Evolutionary conservation across 495 filamentous ascomycete genomes (phyloP), one percentile per base, ranked within the genome.

Genomic region (Aspergillus olivimuriae): DNA sequence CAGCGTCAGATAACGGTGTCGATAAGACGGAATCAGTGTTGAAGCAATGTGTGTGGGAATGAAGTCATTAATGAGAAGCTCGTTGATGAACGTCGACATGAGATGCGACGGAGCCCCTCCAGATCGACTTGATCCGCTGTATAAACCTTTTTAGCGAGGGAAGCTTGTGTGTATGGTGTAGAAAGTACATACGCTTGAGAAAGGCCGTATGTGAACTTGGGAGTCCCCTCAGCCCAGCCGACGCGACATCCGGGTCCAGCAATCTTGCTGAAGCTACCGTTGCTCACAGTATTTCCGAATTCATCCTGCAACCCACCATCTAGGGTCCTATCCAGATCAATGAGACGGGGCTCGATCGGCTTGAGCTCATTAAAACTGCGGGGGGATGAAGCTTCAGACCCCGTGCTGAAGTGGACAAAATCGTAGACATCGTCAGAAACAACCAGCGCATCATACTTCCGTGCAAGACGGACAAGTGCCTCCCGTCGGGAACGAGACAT

Each of bases 351-450:
- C 6, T 28, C 5, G 5, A 6, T 5, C 6, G 6, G 5, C 24
- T 11, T 28, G n/a, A n/a, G n/a, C n/a, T n/a, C n/a, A n/a, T n/a
- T n/a, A n/a, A n/a, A n/a, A n/a, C n/a, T n/a, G n/a, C n/a, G n/a
- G n/a, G n/a, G n/a, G n/a, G n/a, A n/a, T 4, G 82, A 57, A 2
- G 68, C 37, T 0, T 65, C 63, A 5, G 17, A 45, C 48, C 38
- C 5, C 2, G 5, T 36, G 12, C n/a, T 9, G 8, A 3, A 86
- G 35, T 75, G 73, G 0, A 89, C 65, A 41, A 86, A 79, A 50
- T 90, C 86, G 50, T 90, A 89, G 2, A 88, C 83, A 62, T 89
- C 85, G 60, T 89, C 85, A 32, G 65, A 68, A 14, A 89, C 68
- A 23, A 88, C 57, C 1, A 89, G 61, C 5, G 83, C 83, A 48